Evolutionary conservation across 192 early-diverging fungal genomes (phyloP).

Genomic region (Gorgonomyces haynaldii): DNA sequence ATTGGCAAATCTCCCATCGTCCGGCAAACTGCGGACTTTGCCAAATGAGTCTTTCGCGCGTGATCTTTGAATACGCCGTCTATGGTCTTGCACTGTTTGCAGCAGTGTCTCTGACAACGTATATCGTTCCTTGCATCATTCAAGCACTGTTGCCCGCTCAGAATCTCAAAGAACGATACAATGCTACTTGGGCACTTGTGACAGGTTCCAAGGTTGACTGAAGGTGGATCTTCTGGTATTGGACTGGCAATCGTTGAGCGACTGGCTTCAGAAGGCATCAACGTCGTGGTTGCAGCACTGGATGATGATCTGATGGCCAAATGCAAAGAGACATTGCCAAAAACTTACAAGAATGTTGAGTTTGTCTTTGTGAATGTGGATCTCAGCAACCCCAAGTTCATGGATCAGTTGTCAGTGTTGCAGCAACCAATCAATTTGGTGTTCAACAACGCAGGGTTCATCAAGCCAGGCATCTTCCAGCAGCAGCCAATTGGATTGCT

Average conservation of each 20-base stretch:
- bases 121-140: not conserved
- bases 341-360: constrained; percentile 26
- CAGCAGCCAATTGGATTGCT: constrained; percentile 19
- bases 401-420: constrained; percentile 17
- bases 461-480: constrained; percentile 41
- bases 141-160: constrained; percentile 14
- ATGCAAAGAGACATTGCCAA: constrained; percentile 18
- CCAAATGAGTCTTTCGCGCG: too few relatives aligned
- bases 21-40: too few relatives aligned
- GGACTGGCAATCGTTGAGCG: constrained; percentile 40
- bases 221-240: constrained; percentile 43
- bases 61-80: too few relatives aligned
- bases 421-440: constrained; percentile 35
- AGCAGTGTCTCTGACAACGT: constrained; percentile 32
- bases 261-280: constrained; percentile 38
- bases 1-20: too few relatives aligned
- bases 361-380: constrained; percentile 41
- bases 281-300: constrained; percentile 45
- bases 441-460: constrained; percentile 53
- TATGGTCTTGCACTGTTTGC: too few relatives aligned
- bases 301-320: constrained; percentile 25
- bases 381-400: constrained; percentile 34
- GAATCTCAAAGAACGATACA: constrained; percentile 44
- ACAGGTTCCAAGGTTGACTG: constrained; percentile 20
- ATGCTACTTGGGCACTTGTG: constrained; percentile 46